phyloP scores from a whole-genome alignment of 108 stramenopile species.

The Nitzschia sp. region DNA sequence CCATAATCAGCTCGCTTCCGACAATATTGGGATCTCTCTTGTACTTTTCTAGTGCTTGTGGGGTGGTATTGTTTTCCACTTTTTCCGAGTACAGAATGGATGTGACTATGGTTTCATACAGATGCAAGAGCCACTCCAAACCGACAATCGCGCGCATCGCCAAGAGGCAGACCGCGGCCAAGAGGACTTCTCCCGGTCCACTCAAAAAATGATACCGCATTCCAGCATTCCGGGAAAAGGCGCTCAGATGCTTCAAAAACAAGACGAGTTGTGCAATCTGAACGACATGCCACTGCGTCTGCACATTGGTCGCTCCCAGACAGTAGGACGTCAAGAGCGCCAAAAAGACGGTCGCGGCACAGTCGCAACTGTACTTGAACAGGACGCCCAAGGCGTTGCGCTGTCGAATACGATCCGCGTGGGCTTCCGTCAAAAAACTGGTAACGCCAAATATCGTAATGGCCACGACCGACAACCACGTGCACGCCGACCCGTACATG shows the following conservation, averaged over 20 bases:
- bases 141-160: slow-evolving; percentile 72
- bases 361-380: slow-evolving; percentile 88
- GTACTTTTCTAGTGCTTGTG: slow-evolving; percentile 37
- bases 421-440: slow-evolving; percentile 61
- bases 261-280: slow-evolving; percentile 79
- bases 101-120: slow-evolving; percentile 54
- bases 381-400: slow-evolving; percentile 79
- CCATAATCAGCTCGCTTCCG: slow-evolving; percentile 57
- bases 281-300: slow-evolving; percentile 88
- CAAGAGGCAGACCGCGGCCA: slow-evolving; percentile 53
- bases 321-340: slow-evolving; percentile 76
- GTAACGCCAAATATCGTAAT: slow-evolving; percentile 78
- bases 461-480: slow-evolving; percentile 74
- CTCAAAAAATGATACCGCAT: slow-evolving; percentile 80
- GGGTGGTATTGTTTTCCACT: slow-evolving; percentile 31
- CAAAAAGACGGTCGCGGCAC: slow-evolving; percentile 81
- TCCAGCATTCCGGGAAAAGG: slow-evolving; percentile 84
- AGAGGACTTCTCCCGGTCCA: slow-evolving; percentile 88
- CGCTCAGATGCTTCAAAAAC: slow-evolving; percentile 84
- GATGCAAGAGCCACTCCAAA: slow-evolving; percentile 66
- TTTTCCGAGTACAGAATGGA: slow-evolving; percentile 28
- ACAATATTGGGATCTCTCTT: slow-evolving; percentile 48
- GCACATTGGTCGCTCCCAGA: slow-evolving; percentile 62
- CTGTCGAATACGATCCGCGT: slow-evolving; percentile 86
- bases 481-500: slow-evolving; percentile 65